A percentile compares a stretch with the other conserved stretches of the same genome.
Conservation (phyloP, 768 basidiomycete species). For the Leccinellum rugosiceps region DNA sequence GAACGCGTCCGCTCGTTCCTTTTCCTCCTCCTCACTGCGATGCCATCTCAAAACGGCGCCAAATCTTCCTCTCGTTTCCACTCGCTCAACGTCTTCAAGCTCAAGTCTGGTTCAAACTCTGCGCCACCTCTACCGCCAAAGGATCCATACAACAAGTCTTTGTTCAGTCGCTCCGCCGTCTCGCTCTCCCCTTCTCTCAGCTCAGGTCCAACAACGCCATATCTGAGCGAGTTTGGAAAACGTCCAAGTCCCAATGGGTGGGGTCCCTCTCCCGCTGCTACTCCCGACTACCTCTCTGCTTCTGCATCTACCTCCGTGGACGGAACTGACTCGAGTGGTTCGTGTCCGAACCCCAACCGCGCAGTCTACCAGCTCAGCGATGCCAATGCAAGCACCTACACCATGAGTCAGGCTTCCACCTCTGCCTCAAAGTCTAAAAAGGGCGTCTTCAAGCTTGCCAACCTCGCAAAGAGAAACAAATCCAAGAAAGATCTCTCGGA, state of each 20-base stretch:
- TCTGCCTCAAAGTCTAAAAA: conserved; percentile 23
- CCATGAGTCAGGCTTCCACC: conserved; percentile 3
- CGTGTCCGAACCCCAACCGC: conserved; percentile 10
- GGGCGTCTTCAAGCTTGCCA: conserved; percentile 36
- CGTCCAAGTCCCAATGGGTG: conserved; percentile 6
- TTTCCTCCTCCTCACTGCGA: no score
- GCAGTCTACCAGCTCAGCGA: conserved; percentile 13
- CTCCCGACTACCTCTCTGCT: conserved; percentile 6
- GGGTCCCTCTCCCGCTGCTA: conserved; percentile 15
- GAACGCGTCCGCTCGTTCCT: not conserved
- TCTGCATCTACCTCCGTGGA: conserved; percentile 21
- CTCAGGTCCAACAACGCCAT: conserved; percentile 22
- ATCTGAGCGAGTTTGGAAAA: conserved; percentile 7
- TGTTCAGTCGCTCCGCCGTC: conserved; percentile 42
- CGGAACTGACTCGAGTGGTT: conserved; percentile 27
- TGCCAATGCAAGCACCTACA: conserved; percentile 17
- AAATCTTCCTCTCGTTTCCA: conserved; percentile 39
- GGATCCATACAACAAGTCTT: conserved; percentile 40
- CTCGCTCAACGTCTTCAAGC: conserved; percentile 42
- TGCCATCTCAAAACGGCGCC: not conserved
- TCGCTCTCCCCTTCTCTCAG: conserved; percentile 43
- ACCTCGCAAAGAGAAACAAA: conserved; percentile 33
- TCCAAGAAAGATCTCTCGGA: conserved; percentile 29
- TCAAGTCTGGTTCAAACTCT: conserved; percentile 14
- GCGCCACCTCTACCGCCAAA: conserved; percentile 55